Evolutionary conservation across 768 basidiomycete species (phyloP).

Genomic region (Crucibulum laeve): DNA sequence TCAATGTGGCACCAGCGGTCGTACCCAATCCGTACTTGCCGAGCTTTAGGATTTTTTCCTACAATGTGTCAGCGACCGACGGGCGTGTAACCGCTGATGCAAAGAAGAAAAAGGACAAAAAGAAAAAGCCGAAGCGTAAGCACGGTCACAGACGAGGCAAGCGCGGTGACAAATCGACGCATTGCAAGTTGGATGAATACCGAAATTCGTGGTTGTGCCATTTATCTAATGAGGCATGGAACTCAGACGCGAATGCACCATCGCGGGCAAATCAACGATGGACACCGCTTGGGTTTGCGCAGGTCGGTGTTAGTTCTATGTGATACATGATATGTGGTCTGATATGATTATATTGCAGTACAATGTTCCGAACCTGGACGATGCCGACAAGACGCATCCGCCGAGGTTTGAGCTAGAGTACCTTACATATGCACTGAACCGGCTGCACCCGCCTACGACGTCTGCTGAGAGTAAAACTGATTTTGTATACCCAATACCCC

Average conservation of each 20-base stretch:
- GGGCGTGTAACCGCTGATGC: slow-evolving; percentile 3
- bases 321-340: not conserved
- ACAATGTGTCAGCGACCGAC: slow-evolving; percentile 57
- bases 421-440: slow-evolving; percentile 50
- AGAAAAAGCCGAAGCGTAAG: slow-evolving; percentile 28
- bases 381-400: slow-evolving; percentile 37
- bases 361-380: slow-evolving; percentile 55
- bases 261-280: slow-evolving; percentile 66
- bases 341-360: slow-evolving; percentile 37
- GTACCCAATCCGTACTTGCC: slow-evolving; percentile 88
- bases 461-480: slow-evolving; percentile 13
- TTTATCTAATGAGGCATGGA: slow-evolving; percentile 53
- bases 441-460: slow-evolving; percentile 32
- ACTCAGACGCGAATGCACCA: slow-evolving; percentile 61
- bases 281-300: slow-evolving; percentile 80
- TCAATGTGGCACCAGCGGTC: slow-evolving; percentile 78
- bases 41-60: slow-evolving; percentile 74
- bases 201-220: slow-evolving; percentile 62
- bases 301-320: slow-evolving; percentile 44
- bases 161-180: slow-evolving; percentile 36
- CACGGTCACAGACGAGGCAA: slow-evolving; percentile 47
- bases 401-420: slow-evolving; percentile 80
- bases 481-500: slow-evolving; percentile 50
- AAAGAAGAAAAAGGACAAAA: slow-evolving; percentile 20
- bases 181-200: slow-evolving; percentile 48